These are phyloP conservation scores for Leptographium galeiforme DNA, from an alignment of 2,329 filamentous ascomycete species.

Conservation along the genomic window DNA sequence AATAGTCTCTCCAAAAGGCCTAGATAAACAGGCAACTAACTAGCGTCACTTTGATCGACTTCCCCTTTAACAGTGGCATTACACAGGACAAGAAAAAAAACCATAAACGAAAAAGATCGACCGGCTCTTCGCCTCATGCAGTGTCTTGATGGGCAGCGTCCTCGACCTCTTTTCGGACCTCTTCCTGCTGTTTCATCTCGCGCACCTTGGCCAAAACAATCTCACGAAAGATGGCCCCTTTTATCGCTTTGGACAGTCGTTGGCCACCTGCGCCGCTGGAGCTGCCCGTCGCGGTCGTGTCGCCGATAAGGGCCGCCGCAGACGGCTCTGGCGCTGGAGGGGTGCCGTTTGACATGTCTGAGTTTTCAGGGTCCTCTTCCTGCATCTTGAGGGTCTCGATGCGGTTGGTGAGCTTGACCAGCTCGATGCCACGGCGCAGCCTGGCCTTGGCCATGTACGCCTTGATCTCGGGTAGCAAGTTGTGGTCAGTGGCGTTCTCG, in stretches of 20 bases:
- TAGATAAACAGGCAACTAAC: no score
- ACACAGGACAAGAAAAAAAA: background rate
- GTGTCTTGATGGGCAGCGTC: conserved; percentile 35
- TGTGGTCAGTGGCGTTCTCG: conserved; percentile 84
- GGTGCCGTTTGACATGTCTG: conserved; percentile 36
- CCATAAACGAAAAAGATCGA: background rate
- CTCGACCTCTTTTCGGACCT: conserved; percentile 54
- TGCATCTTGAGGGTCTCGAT: conserved; percentile 91
- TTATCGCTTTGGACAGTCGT: conserved; percentile 34
- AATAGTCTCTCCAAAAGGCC: no score
- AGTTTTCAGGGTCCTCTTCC: conserved; percentile 69
- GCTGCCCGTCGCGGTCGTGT: conserved; percentile 15
- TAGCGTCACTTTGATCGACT: no score
- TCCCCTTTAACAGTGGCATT: no score
- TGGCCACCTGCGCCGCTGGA: conserved; percentile 20
- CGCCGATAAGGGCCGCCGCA: background rate
- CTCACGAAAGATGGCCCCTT: conserved; percentile 76
- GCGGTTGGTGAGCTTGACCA: conserved; percentile 89
- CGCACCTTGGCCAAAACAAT: conserved; percentile 87
- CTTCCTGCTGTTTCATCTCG: conserved; percentile 80
- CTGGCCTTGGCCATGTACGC: conserved; percentile 85
- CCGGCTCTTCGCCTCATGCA: background rate
- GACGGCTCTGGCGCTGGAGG: background rate
- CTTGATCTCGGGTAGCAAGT: conserved; percentile 93
- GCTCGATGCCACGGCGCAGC: conserved; percentile 84